Evolutionary conservation across 768 basidiomycete genomes (phyloP), one percentile per base, ranked within the genome.

Genomic region (Auricularia sp.): DNA sequence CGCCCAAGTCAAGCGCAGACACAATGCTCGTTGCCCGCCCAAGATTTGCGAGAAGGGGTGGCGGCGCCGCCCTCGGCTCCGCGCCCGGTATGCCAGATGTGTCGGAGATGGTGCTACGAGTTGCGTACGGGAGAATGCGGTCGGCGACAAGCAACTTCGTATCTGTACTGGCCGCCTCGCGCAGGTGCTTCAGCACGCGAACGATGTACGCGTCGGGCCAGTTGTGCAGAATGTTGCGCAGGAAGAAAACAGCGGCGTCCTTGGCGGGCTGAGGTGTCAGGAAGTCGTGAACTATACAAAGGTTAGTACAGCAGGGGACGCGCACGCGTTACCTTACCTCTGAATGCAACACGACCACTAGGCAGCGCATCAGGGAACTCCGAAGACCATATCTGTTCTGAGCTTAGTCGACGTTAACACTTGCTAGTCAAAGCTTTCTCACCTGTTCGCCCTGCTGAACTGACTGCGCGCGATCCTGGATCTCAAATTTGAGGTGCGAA

Each of bases 161-260:
- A 2, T 77, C 73, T 0, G 75, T 68, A 0, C 59, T 63, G 0
- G 80, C 79, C 3, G 76, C 79, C 2, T 74, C 74, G 12, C 81
- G 75, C 3, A 84, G 75, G 34, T 78, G 79, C 21, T 77, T 71
- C 54, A 84, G 71, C 53, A 84, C 82, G 43, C 76, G 76, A 29
- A 66, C 67, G 23, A 83, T 83, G 67, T 76, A 80, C 1, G 75
- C 76, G 67, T 91, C 86, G 1, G 88, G 85, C 89, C 90, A 91
- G 69, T 92, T 90, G 68, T 92, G 90, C 39, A 88, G 77, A 44
- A 90, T 81, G 21, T 86, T 84, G 29, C 89, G 83, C 36, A 90
- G 76, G 39, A 91, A 77, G 70, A 86, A 92, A 5, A 90, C 83
- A 0, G 87, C 81, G 3, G 65, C 76, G 34, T 81, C 81, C 3